phyloP scores from a whole-genome alignment of 2,329 filamentous ascomycete genomes.

The Colletotrichum endophyticum region DNA sequence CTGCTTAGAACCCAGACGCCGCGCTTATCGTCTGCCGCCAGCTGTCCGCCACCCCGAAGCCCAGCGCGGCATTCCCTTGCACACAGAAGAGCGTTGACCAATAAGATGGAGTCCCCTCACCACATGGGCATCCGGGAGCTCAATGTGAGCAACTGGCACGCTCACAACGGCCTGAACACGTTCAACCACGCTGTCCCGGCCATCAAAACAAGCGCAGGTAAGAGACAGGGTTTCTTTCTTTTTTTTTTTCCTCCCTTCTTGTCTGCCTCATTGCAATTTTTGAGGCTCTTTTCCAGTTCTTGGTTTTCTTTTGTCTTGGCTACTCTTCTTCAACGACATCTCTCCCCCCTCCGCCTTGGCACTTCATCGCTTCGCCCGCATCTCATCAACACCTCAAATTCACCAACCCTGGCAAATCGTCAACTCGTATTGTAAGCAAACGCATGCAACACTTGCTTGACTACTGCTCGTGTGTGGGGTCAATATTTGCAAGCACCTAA shows the following conservation, averaged over 20 bases:
- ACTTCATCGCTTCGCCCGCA: background rate
- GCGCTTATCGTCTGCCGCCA: constrained; percentile 18
- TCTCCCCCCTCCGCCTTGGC: background rate
- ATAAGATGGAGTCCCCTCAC: constrained; percentile 37
- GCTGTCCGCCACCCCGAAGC: constrained; percentile 15
- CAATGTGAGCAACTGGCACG: constrained; percentile 51
- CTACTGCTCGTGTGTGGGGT: constrained; percentile 22
- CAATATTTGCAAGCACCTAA: background rate
- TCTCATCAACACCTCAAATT: background rate
- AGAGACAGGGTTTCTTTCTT: constrained; percentile 34
- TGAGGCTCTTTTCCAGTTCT: background rate
- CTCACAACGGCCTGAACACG: constrained; percentile 52
- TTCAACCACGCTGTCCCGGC: constrained; percentile 61
- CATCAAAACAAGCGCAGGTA: constrained; percentile 65
- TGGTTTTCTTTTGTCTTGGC: background rate
- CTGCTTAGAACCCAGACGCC: background rate
- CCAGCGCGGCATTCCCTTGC: background rate
- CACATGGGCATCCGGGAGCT: constrained; percentile 52
- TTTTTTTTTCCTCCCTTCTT: background rate
- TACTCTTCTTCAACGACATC: background rate
- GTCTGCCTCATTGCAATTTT: constrained; percentile 12
- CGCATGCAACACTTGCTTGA: background rate
- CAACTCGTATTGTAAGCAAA: background rate
- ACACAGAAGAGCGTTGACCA: constrained; percentile 18
- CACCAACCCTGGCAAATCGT: background rate